A percentile compares a stretch with the other conserved stretches of the same genome.
These are phyloP conservation scores for Claviceps purpurea DNA, from an alignment of 2,329 filamentous ascomycete species.

Conservation along the genomic window DNA sequence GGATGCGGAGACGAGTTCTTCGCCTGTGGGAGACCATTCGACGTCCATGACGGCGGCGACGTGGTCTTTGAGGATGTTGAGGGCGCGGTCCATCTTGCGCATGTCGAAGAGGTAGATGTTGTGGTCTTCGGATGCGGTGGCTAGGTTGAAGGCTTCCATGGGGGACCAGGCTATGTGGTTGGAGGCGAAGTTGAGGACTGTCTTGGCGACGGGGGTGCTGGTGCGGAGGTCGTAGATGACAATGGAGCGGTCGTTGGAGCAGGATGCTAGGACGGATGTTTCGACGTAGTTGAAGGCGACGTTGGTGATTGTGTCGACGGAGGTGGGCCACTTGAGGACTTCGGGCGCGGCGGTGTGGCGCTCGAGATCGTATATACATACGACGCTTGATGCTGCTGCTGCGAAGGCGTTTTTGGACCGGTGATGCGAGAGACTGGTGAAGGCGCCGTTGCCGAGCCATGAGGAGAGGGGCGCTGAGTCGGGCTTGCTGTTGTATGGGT, in stretches of 20 bases:
- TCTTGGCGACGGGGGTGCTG: conserved; percentile 66
- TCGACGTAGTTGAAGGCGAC: conserved; percentile 89
- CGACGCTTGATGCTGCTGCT: conserved; percentile 59
- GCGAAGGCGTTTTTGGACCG: conserved; percentile 68
- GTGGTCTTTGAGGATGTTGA: conserved; percentile 84
- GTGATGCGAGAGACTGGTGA: conserved; percentile 75
- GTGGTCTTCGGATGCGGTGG: conserved; percentile 87
- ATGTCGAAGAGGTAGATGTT: conserved; percentile 84
- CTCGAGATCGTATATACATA: conserved; percentile 81
- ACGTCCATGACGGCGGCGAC: conserved; percentile 91
- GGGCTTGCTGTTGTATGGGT: conserved; percentile 64
- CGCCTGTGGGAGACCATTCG: conserved; percentile 85
- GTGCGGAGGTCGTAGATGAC: conserved; percentile 90
- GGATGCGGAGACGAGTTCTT: conserved; percentile 81
- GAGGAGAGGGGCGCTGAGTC: conserved; percentile 64
- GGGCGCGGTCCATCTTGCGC: conserved; percentile 72
- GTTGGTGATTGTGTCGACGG: conserved; percentile 78
- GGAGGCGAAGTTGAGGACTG: conserved; percentile 66
- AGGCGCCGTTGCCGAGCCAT: conserved; percentile 72
- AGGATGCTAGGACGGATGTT: conserved; percentile 77
- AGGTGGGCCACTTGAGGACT: conserved; percentile 74
- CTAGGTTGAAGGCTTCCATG: conserved; percentile 93
- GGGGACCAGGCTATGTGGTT: conserved; percentile 89
- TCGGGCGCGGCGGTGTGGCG: conserved; percentile 70
- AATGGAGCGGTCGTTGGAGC: conserved; percentile 71